These are phyloP conservation scores for Friedmanniomyces endolithicus DNA, from an alignment of 495 filamentous ascomycete species.

Conservation along the genomic window DNA sequence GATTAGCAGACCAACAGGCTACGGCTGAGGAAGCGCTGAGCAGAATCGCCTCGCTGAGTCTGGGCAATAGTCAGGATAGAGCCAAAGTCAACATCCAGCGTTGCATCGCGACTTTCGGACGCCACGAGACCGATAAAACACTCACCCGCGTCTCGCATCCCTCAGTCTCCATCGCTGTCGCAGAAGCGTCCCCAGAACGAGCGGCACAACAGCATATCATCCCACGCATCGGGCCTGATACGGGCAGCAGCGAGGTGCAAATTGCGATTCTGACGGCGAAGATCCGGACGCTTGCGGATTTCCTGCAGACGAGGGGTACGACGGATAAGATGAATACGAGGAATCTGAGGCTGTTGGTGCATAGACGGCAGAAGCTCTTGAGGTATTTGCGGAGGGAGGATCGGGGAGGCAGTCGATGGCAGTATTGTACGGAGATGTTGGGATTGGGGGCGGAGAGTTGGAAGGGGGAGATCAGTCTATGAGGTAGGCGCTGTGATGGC, in stretches of 20 bases:
- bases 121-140: conserved; percentile 70
- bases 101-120: conserved; percentile 77
- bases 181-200: not conserved
- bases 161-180: not conserved
- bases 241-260: conserved; percentile 89
- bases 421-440: conserved; percentile 64
- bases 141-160: conserved; percentile 28
- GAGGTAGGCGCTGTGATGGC: conserved; percentile 20
- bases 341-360: conserved; percentile 71
- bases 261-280: conserved; percentile 93
- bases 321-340: conserved; percentile 89
- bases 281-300: conserved; percentile 64
- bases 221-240: conserved; percentile 73
- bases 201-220: conserved; percentile 24
- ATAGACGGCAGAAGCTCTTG: conserved; percentile 78
- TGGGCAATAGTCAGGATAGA: conserved; percentile 62
- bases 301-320: conserved; percentile 40
- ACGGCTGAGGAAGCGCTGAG: conserved; percentile 53
- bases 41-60: conserved; percentile 61
- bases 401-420: conserved; percentile 78
- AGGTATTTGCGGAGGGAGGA: conserved; percentile 80
- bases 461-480: conserved; percentile 73
- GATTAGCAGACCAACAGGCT: conserved; percentile 24
- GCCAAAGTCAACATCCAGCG: conserved; percentile 66
- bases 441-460: conserved; percentile 78